A percentile compares a stretch with the other conserved stretches of the same genome.
These are phyloP conservation scores for button mushroom (Agaricus bisporus) DNA, from an alignment of 768 basidiomycete species.

Conservation along the genomic window DNA sequence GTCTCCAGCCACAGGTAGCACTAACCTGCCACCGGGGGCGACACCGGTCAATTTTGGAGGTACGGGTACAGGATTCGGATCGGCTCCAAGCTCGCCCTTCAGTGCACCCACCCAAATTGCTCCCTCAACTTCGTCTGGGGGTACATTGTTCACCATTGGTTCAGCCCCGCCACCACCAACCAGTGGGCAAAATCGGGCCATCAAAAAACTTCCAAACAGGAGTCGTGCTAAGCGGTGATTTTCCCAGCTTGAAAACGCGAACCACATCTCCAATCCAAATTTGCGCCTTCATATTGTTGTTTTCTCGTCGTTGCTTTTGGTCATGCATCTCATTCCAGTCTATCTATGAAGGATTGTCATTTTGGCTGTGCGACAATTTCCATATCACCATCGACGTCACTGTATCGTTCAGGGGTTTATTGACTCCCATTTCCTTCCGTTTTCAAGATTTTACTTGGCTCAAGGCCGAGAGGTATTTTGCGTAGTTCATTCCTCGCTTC, in stretches of 20 bases:
- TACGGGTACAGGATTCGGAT: conserved; percentile 23
- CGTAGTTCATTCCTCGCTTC: background rate
- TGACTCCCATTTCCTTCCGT: background rate
- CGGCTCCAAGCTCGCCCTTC: conserved; percentile 42
- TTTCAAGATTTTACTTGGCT: conserved; percentile 1
- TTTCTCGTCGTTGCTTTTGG: conserved; percentile 1
- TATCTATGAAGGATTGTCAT: conserved; percentile 7
- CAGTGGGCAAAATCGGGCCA: conserved; percentile 27
- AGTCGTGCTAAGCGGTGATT: conserved; percentile 31
- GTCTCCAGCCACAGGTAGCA: conserved; percentile 42
- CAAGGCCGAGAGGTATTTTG: conserved; percentile 4
- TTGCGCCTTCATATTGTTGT: conserved; percentile 1
- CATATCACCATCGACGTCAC: background rate
- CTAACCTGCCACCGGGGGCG: conserved; percentile 31
- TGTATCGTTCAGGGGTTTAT: conserved; percentile 6
- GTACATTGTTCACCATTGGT: conserved; percentile 55
- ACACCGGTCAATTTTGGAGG: conserved; percentile 36
- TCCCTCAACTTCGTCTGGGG: conserved; percentile 30
- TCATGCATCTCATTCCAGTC: conserved; percentile 7
- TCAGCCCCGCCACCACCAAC: conserved; percentile 38
- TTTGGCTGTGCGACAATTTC: background rate
- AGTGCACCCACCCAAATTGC: conserved; percentile 30
- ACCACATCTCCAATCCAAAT: background rate
- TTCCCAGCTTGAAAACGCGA: background rate
- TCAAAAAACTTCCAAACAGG: conserved; percentile 52